A percentile compares a stretch with the other conserved stretches of the same genome.
phyloP scores from a whole-genome alignment of 2,329 filamentous ascomycete genomes.

The Didymella pinodella region DNA sequence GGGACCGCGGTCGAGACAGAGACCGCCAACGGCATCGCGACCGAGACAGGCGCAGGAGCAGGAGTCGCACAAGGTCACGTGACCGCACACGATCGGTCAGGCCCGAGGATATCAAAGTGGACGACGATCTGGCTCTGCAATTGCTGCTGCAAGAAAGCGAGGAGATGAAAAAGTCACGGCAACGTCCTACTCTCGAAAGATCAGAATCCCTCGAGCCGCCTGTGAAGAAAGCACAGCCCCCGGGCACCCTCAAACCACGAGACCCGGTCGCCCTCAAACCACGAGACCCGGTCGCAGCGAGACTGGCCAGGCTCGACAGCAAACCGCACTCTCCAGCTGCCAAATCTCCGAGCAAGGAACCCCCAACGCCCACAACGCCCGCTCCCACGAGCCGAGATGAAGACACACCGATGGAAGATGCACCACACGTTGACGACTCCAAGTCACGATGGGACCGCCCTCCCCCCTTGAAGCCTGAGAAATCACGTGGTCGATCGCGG shows the following conservation, averaged over 20 bases:
- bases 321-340: constrained; percentile 37
- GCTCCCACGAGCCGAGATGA: constrained; percentile 26
- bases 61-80: constrained; percentile 33
- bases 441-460: constrained; percentile 40
- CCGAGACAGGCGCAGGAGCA: constrained; percentile 34
- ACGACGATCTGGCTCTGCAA: constrained; percentile 48
- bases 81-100: constrained; percentile 36
- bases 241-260: constrained; percentile 47
- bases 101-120: constrained; percentile 49
- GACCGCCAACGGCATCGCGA: constrained; percentile 37
- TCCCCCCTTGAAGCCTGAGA: constrained; percentile 36
- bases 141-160: constrained; percentile 49
- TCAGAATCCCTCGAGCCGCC: constrained; percentile 52
- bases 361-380: constrained; percentile 27
- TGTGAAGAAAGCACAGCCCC: constrained; percentile 47
- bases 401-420: constrained; percentile 41
- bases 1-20: constrained; percentile 36
- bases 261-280: constrained; percentile 48
- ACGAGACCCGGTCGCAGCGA: constrained; percentile 42
- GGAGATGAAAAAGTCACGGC: constrained; percentile 48
- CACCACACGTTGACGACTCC: constrained; percentile 28
- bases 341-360: constrained; percentile 39
- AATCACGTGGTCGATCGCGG: constrained; percentile 38
- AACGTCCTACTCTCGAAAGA: constrained; percentile 47
- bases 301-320: constrained; percentile 42